Evolutionary conservation across 148 eudicot genomes (phyloP), one percentile per base, ranked within the genome.

Genomic region (Fagopyrum homotropicum): DNA sequence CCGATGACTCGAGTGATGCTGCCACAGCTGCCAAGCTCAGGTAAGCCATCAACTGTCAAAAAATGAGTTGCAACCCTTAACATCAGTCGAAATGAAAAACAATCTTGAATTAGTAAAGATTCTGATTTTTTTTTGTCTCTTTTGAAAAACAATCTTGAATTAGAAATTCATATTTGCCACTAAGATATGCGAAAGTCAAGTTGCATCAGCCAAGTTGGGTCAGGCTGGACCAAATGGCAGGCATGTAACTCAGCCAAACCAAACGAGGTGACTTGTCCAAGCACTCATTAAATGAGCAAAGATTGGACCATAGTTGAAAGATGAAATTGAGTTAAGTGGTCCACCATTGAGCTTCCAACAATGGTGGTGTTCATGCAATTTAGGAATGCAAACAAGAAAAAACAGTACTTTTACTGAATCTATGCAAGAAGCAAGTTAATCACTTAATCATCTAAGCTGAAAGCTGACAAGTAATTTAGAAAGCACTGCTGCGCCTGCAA

Each of bases 1-100:
- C 76, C 6, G 91, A 79, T 8, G 97, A 88, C 45, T 95, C 89
- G 4, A 84, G 81, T 12, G 96, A 84, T 9, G 92, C 92, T 30
- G 97, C 89, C 56, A 88, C 79, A 1, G 98, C 97, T 2, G 92
- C 83, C 63, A 90, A 48, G 10, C 81, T 84, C 79, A 90, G 52
- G 86, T 95, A 95, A 4, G 97, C 87, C 91, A 92, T 86, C 70
- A 85, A 72, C 98, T 94, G 90, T 7, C 26, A 16, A 70, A 30
- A 30, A 30, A 26, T 26, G 44, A 59, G 26, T 55, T 55, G 51
- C 51, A 7, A 48, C 51, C 5, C 10, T 48, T 7, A 35, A 48
- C 51, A 48, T 48, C 51, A 48, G 26, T 22, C 26, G 26, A 22
- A 22, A 22, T 16, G 7, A 15, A 52, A 3, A 52, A 48, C 52